Conservation (phyloP, 768 basidiomycete species). For the Ramaria sp. region DNA sequence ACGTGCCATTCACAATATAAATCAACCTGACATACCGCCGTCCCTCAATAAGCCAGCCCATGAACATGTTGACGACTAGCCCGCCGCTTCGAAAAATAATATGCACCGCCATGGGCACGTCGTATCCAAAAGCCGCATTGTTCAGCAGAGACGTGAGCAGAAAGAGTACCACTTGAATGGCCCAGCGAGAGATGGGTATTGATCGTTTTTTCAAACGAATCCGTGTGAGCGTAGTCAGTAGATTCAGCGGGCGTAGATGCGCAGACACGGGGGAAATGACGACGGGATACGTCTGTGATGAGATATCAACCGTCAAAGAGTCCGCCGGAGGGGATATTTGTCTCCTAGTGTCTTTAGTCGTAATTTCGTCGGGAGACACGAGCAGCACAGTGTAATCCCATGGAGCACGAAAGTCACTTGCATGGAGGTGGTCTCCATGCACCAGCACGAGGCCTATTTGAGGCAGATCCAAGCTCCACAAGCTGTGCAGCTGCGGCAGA, state of each 20-base stretch:
- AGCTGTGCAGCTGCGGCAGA: background rate
- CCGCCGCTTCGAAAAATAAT: conserved; percentile 92
- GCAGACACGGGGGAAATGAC: conserved; percentile 5
- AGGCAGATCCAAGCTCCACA: background rate
- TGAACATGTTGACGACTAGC: conserved; percentile 69
- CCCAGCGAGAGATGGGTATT: conserved; percentile 64
- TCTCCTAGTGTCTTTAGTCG: background rate
- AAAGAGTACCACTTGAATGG: conserved; percentile 75
- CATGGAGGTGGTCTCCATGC: background rate
- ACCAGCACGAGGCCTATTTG: background rate
- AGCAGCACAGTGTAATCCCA: background rate
- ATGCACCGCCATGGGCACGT: conserved; percentile 85
- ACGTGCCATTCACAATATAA: background rate
- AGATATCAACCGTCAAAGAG: background rate
- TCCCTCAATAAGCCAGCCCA: conserved; percentile 58
- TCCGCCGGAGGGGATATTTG: too few relatives aligned
- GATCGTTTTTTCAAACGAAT: conserved; percentile 45
- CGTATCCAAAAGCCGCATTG: conserved; percentile 82
- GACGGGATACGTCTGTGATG: conserved; percentile 10
- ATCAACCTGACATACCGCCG: conserved; percentile 39
- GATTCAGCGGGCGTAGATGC: background rate
- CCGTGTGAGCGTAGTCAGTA: background rate
- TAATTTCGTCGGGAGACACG: too few relatives aligned
- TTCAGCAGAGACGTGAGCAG: conserved; percentile 73
- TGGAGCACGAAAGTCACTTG: too few relatives aligned